Base-by-base conservation (phyloP, 176 grass and related monocot genomes). In the Paspalum notatum region DNA sequence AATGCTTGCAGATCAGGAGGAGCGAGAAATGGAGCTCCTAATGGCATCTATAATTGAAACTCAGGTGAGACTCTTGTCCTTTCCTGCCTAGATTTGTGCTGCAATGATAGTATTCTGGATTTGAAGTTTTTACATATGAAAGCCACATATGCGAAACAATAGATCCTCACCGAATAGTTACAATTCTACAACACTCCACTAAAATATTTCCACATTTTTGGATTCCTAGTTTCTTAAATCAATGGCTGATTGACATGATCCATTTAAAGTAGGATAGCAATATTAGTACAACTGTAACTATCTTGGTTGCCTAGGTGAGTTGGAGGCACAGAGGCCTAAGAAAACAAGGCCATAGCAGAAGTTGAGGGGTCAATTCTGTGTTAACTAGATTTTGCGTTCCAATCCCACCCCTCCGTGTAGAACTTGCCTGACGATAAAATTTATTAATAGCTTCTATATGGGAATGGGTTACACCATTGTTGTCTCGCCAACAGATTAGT, bases 41-140 rank as follows among this genome's bases (percentile, higher is more conserved):
- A 85, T 96, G 86, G 86, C 97, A 6, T 95, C 97, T n/a, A 91
- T 99, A 82, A 88, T 93, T 79, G 92, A 96, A 90, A 90, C 91
- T 72, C 97, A 95, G 93, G 97, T 99, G 49, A 38, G 62, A 57
- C 26, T 67, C 40, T 63, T 47, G 62, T 68, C 38, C 7, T 56
- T 61, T 48, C 21, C 52, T 77, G 51, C 66, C 61, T 74, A 56
- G 70, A 55, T 45, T 47, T 87, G 32, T 32, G 32, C 7, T 27
- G 18, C 45, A 4, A 20, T 21, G 38, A 25, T 2, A 52, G 22
- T 80, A 60, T 59, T 61, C 50, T 71, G 15, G 5, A 41, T 71
- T 56, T 76, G 18, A 63, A 47, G 37, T 7, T 62, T 27, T 80
- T 80, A 32, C 17, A 22, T 38, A 43, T 40, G 70, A 57, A 62